Base-by-base conservation (phyloP, 257 asterid genomes). In the Eustoma russellianum region DNA sequence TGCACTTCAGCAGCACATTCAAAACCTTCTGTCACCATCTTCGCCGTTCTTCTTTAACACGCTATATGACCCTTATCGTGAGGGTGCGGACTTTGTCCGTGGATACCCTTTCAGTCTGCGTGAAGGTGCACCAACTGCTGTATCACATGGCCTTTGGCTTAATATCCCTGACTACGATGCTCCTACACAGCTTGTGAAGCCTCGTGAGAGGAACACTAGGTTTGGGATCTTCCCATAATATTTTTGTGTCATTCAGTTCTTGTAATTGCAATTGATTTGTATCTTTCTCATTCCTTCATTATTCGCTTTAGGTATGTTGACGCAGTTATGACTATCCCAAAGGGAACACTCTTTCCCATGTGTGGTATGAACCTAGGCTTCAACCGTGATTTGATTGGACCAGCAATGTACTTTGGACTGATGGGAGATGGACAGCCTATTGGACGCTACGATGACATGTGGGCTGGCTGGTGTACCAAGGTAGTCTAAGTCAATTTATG, bases 381-480 rank as follows among this genome's bases (percentile, higher is more conserved):
- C 53, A 56, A 82, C 57, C 82, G 92, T 13, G 87, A 79, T 12
- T 71, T 82, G 54, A 82, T 82, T 47, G 90, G 86, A 38, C 90
- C 90, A 1, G 83, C 86, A 1, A 82, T 82, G 90, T 82, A 82
- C 71, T 82, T 82, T 46, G 90, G 86, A 6, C 86, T 82, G 48
- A 82, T 82, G 90, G 90, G 86, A 11, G 90, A 82, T 65, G 90
- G 90, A 30, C 90, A 82, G 66, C 86, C 90, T 11, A 82, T 78
- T 55, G 90, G 90, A 17, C 78, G 90, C 46, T 82, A 78, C 33
- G 90, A 82, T 2, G 90, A 82, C 45, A 79, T 78, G 90, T 82
- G 90, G 90, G 90, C 90, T 62, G 90, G 90, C 49, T 82, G 90
- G 90, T 82, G 90, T 53, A 63, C 43, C 16, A 82, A 82, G 88